These are phyloP conservation scores for Posidonia oceanica DNA, from an alignment of 116 monocot genomes.

Conservation along the genomic window DNA sequence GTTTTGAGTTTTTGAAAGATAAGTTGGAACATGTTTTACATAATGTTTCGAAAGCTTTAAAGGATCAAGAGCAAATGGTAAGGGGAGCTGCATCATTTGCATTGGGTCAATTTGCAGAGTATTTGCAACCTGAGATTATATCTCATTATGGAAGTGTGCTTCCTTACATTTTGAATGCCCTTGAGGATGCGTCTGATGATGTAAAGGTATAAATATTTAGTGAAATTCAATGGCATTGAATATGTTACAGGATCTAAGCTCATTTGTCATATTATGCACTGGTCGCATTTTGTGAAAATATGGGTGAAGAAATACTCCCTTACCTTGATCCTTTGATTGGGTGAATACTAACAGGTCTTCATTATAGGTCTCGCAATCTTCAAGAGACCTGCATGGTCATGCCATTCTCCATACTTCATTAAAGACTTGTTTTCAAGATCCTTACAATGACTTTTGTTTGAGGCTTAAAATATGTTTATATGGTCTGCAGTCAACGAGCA, in stretches of 20 bases:
- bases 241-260: neutral
- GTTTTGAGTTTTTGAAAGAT: conserved; percentile 34
- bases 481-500: conserved; percentile 68
- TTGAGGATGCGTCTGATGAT: conserved; percentile 93
- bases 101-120: conserved; percentile 90
- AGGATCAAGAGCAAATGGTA: conserved; percentile 91
- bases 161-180: conserved; percentile 71
- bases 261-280: conserved; percentile 78
- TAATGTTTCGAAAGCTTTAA: conserved; percentile 77
- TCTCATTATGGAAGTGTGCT: conserved; percentile 71
- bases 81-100: conserved; percentile 99
- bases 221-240: neutral
- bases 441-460: neutral
- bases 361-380: conserved; percentile 55
- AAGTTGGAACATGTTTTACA: conserved; percentile 46
- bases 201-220: conserved; percentile 57
- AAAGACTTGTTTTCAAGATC: neutral
- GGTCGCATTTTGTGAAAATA: conserved; percentile 97
- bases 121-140: conserved; percentile 88
- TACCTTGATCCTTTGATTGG: conserved; percentile 88
- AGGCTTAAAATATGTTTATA: neutral
- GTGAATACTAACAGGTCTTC: conserved; percentile 48
- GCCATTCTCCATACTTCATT: conserved; percentile 1
- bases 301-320: conserved; percentile 90
- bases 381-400: conserved; percentile 94